Evolutionary conservation across 371 early-diverging fungal species (phyloP).

Genomic region (Haplosporangium sp.): DNA sequence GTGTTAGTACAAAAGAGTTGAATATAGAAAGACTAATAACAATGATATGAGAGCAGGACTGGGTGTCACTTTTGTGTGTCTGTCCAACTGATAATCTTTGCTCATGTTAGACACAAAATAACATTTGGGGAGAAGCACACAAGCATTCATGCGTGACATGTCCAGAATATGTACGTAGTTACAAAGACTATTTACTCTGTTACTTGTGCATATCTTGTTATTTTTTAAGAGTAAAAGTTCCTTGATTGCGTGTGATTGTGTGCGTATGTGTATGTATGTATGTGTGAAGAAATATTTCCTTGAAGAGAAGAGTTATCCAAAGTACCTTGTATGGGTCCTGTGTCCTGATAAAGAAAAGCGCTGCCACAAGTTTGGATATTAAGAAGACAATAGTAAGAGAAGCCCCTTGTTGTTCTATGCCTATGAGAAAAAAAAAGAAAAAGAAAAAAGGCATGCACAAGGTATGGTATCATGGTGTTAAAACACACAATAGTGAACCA

Average conservation of each 20-base stretch:
- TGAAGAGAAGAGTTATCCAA: not conserved
- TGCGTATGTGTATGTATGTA: not conserved
- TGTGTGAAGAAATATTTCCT: too few relatives aligned
- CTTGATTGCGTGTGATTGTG: not conserved
- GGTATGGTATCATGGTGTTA: not conserved
- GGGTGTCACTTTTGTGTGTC: not conserved
- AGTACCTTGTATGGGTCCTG: not conserved
- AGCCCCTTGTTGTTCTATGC: constrained; percentile 4
- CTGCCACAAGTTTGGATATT: not conserved
- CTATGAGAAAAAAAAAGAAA: not conserved
- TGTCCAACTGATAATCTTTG: not conserved
- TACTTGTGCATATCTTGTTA: not conserved
- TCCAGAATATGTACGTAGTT: not conserved
- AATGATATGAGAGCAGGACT: constrained; percentile 1
- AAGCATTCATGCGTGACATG: not conserved
- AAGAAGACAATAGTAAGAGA: not conserved
- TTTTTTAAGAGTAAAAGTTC: not conserved
- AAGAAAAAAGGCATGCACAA: not conserved
- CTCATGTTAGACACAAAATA: constrained; percentile 1
- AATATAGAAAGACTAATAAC: not conserved
- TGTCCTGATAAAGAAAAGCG: not conserved
- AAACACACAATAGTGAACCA: not conserved
- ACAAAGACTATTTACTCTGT: not conserved
- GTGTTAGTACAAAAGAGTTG: not conserved
- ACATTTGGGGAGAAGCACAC: not conserved